Percentiles rank a stretch among this genome's conserved stretches.
phyloP scores from a whole-genome alignment of 139 green algal species.

The Ettlia oleoabundans region DNA sequence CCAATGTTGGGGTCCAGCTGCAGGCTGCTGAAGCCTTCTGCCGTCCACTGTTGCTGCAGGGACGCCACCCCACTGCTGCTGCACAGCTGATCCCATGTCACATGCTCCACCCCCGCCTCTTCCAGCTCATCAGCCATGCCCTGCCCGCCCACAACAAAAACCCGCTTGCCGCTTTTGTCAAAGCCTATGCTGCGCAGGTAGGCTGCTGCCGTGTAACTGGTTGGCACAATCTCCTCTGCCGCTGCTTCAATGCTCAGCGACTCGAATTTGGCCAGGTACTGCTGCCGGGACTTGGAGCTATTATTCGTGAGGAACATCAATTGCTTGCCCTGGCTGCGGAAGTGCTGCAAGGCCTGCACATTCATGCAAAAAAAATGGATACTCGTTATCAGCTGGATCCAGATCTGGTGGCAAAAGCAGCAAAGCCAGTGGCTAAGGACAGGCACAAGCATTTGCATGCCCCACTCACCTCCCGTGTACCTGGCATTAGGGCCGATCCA shows the following conservation, averaged over 20 bases:
- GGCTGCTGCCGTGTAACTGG: slow-evolving; percentile 68
- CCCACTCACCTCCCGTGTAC: slow-evolving; percentile 43
- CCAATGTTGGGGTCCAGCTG: slow-evolving; percentile 64
- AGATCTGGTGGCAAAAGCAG: too few relatives aligned
- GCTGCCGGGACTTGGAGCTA: slow-evolving; percentile 44
- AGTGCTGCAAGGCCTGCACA: slow-evolving; percentile 50
- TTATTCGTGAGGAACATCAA: slow-evolving; percentile 83
- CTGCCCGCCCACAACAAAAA: slow-evolving; percentile 54
- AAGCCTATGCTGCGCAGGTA: slow-evolving; percentile 68
- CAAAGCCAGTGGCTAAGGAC: too few relatives aligned
- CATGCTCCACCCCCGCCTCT: slow-evolving; percentile 36
- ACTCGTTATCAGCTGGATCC: too few relatives aligned
- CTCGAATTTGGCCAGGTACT: slow-evolving; percentile 60
- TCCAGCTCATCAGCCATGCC: slow-evolving; percentile 59
- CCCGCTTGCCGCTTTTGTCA: slow-evolving; percentile 44
- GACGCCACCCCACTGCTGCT: slow-evolving; percentile 6
- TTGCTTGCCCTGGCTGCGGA: slow-evolving; percentile 60
- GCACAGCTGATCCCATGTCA: slow-evolving; percentile 21
- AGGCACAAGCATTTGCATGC: too few relatives aligned
- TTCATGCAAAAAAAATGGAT: too few relatives aligned
- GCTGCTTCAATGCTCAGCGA: slow-evolving; percentile 60
- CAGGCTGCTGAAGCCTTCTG: background rate
- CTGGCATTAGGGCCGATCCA: slow-evolving; percentile 47
- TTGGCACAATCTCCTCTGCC: slow-evolving; percentile 63
- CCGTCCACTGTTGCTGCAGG: slow-evolving; percentile 32